Conservation (phyloP, 805 yeast genomes). For the Wickerhamiella shivajii region DNA sequence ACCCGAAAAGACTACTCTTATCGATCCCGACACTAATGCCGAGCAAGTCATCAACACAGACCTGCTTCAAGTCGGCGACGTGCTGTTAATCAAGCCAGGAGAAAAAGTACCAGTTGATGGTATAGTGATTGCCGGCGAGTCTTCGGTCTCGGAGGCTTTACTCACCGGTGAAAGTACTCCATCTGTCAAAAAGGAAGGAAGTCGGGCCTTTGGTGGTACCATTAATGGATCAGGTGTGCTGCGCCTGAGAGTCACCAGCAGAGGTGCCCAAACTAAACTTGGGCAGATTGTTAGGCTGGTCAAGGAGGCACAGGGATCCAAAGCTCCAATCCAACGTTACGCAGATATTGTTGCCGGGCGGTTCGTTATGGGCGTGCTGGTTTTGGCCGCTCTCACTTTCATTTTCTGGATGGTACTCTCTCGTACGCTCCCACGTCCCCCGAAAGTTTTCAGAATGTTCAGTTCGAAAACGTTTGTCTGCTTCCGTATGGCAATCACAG, state of each 20-base stretch:
- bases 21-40: conserved; percentile 14
- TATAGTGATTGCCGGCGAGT: conserved; percentile 52
- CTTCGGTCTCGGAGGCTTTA: conserved; percentile 79
- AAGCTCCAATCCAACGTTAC: conserved; percentile 80
- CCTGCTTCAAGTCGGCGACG: conserved; percentile 60
- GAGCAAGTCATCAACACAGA: conserved; percentile 53
- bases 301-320: conserved; percentile 73
- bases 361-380: conserved; percentile 66
- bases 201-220: conserved; percentile 74
- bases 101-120: conserved; percentile 90
- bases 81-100: conserved; percentile 71
- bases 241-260: conserved; percentile 47
- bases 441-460: conserved; percentile 33
- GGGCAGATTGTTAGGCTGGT: conserved; percentile 78
- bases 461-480: conserved; percentile 53
- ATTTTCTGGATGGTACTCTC: conserved; percentile 40
- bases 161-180: conserved; percentile 87
- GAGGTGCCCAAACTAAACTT: conserved; percentile 76
- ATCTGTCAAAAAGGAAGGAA: conserved; percentile 45
- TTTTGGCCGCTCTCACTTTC: conserved; percentile 52
- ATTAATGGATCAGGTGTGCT: conserved; percentile 66
- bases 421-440: conserved; percentile 27
- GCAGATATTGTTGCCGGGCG: conserved; percentile 76
- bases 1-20: conserved; percentile 63
- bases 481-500: conserved; percentile 72